Evolutionary conservation across 75 land plant species (phyloP), one percentile per base, ranked within the genome.

Genomic region (Picea glauca): DNA sequence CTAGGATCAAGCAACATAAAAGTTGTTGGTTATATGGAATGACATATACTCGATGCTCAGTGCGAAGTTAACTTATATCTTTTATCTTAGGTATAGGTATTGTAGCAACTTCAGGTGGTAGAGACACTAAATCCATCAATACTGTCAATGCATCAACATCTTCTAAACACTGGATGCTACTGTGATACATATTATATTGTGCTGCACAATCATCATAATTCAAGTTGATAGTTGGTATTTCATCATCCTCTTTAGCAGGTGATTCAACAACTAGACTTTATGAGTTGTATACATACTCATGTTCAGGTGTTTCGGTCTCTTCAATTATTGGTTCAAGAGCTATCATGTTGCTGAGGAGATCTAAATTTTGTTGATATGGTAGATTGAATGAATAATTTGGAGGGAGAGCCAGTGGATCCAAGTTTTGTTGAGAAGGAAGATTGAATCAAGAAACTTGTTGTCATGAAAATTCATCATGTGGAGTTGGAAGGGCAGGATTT

Each of bases 31-130:
- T 26, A 26, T 26, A 0, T 26, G 26, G 26, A 26, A 26, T 26
- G 26, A 26, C 26, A 26, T 26, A 26, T 26, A 97, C 99, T 78
- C 86, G 93, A 85, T 98, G 99, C 80, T 93, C 93, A 62, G 99
- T 98, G 62, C 99, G 87, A 13, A 98, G 91, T 54, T 91, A 91
- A 77, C 84, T 90, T 72, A 95, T 80, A 79, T 89, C 90, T 85
- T 98, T 98, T 18, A 98, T 87, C 87, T 93, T 93, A 18, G 68
- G 26, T 26, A 26, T 0, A 26, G 26, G 26, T 26, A 26, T 26
- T 26, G 26, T 26, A 26, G 26, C 26, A 26, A 26, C 26, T 26
- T 26, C 0, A 26, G 26, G 26, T 26, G 26, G 26, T 26, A 26
- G 26, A 26, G 26, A 26, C 26, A 26, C 26, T 26, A 26, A 26